A percentile compares a stretch with the other conserved stretches of the same genome.
Evolutionary conservation across 192 early-diverging fungal species (phyloP).

Genomic region (Jimgerdemannia lactiflua): DNA sequence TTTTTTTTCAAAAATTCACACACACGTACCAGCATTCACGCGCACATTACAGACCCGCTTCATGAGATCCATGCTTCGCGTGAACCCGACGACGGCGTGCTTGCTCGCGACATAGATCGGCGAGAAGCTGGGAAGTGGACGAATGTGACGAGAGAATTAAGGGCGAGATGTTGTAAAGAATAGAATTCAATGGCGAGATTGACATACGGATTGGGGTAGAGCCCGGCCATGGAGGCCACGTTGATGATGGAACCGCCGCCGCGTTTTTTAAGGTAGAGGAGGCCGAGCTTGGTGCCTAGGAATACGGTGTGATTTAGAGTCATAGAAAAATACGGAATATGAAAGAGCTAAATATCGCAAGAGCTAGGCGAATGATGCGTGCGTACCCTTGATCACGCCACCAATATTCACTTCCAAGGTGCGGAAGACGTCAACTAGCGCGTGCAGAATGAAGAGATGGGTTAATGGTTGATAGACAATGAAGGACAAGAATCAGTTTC

Average conservation of each 20-base stretch:
- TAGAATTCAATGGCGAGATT: not conserved
- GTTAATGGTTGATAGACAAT: too few relatives aligned
- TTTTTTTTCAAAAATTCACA: not conserved
- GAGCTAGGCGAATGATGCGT: not conserved
- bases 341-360: not conserved
- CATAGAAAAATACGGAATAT: not conserved
- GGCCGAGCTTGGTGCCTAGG: slow-evolving; percentile 21
- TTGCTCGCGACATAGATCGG: slow-evolving; percentile 19
- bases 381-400: slow-evolving; percentile 11
- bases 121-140: not conserved
- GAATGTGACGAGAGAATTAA: not conserved
- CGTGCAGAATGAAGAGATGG: too few relatives aligned
- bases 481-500: too few relatives aligned
- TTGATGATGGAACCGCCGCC: slow-evolving; percentile 26
- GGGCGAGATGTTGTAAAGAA: not conserved
- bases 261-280: slow-evolving; percentile 16
- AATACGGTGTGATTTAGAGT: not conserved
- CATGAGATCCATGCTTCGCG: slow-evolving; percentile 16
- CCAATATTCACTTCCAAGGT: slow-evolving; percentile 5
- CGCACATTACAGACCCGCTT: slow-evolving; percentile 17
- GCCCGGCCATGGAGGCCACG: slow-evolving; percentile 25
- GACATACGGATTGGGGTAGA: not conserved
- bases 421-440: not conserved
- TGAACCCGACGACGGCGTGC: slow-evolving; percentile 27
- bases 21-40: slow-evolving; percentile 20